These are phyloP conservation scores for Boechera stricta DNA, from an alignment of 345 rosid genomes.

Conservation along the genomic window DNA sequence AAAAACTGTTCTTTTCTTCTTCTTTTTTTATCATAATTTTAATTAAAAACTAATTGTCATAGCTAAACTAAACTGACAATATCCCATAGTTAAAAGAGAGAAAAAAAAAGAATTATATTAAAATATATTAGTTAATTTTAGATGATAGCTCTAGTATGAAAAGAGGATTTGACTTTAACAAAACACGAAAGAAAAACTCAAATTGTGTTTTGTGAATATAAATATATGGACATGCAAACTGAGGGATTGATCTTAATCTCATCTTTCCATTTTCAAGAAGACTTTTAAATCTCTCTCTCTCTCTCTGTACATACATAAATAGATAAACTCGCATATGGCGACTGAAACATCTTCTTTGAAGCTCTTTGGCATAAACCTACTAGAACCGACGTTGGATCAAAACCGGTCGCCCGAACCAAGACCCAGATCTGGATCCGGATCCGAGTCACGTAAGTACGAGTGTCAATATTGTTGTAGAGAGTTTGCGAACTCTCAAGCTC, in stretches of 20 bases:
- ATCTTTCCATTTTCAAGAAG: conserved; percentile 35
- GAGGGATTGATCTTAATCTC: conserved; percentile 38
- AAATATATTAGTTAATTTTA: too few relatives aligned
- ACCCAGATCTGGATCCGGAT: conserved; percentile 27
- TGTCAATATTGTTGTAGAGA: conserved; percentile 93
- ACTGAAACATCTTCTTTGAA: conserved; percentile 51
- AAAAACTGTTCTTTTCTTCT: too few relatives aligned
- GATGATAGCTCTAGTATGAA: too few relatives aligned
- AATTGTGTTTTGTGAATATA: neutral
- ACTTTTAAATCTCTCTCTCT: conserved; percentile 21
- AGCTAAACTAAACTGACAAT: too few relatives aligned
- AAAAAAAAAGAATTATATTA: too few relatives aligned
- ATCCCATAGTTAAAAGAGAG: too few relatives aligned
- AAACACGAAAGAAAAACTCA: too few relatives aligned
- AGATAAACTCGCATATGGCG: conserved; percentile 28
- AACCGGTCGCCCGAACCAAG: conserved; percentile 36
- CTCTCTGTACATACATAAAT: conserved; percentile 31
- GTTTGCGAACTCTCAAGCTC: conserved; percentile 92
- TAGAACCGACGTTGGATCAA: conserved; percentile 38
- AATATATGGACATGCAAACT: conserved; percentile 44
- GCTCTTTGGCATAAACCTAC: conserved; percentile 71
- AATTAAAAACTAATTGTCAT: too few relatives aligned
- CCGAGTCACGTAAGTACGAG: conserved; percentile 73
- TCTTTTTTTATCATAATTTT: too few relatives aligned
- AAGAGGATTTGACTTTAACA: too few relatives aligned